Conservation (phyloP, 2,329 filamentous ascomycete species). For the Pyrenochaeta sp. region DNA sequence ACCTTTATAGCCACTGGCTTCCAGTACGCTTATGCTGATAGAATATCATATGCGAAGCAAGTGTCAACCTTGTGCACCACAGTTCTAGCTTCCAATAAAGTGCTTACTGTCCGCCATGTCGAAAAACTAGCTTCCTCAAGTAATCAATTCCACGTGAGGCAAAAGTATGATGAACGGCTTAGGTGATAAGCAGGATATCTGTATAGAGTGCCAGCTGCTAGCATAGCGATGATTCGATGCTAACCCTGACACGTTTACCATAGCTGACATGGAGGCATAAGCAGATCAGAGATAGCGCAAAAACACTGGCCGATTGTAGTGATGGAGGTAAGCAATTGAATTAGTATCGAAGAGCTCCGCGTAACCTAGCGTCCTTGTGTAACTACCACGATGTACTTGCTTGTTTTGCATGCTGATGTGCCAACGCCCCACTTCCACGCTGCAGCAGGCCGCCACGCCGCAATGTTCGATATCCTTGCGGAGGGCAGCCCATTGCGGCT, state of each 20-base stretch:
- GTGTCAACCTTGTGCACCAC: background rate
- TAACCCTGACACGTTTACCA: background rate
- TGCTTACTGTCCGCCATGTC: background rate
- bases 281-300: background rate
- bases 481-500: background rate
- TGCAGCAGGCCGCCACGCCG: background rate
- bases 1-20: conserved; percentile 1
- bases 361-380: background rate
- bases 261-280: background rate
- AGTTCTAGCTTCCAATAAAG: background rate
- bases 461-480: background rate
- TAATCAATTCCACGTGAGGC: background rate
- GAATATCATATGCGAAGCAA: background rate
- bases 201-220: background rate
- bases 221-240: background rate
- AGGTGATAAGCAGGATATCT: background rate
- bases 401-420: background rate
- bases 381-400: background rate
- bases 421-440: background rate
- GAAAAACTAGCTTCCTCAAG: background rate
- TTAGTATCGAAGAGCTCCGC: background rate
- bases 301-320: background rate
- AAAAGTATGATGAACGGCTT: conserved; percentile 1
- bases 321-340: conserved; percentile 1
- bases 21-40: conserved; percentile 5